Evolutionary conservation across 2,329 filamentous ascomycete species (phyloP).

Genomic region (Huntiella abstrusa): DNA sequence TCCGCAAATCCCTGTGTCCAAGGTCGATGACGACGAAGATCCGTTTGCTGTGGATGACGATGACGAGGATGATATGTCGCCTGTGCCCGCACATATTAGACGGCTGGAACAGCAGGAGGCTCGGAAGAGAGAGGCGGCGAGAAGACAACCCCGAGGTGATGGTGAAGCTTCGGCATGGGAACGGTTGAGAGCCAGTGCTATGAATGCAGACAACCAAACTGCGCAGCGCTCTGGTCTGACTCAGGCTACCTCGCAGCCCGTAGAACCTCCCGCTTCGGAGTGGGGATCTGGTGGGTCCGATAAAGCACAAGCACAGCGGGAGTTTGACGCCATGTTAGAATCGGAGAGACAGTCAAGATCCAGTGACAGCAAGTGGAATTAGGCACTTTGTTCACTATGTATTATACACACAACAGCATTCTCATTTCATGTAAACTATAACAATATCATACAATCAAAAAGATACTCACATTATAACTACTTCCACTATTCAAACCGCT

Average conservation of each 20-base stretch:
- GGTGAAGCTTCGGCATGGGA: slow-evolving; percentile 8
- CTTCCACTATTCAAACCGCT: slow-evolving; percentile 3
- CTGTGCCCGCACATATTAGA: slow-evolving; percentile 10
- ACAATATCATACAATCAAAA: not conserved
- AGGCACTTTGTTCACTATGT: not conserved
- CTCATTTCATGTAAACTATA: not conserved
- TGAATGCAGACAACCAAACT: not conserved
- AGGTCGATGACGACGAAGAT: slow-evolving; percentile 3
- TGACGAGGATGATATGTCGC: slow-evolving; percentile 9
- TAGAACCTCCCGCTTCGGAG: not conserved
- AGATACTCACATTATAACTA: slow-evolving; percentile 2
- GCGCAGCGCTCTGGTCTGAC: not conserved
- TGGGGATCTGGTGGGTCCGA: not conserved
- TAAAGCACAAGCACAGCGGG: slow-evolving; percentile 22
- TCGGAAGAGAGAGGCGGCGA: not conserved
- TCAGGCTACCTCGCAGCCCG: too few relatives aligned
- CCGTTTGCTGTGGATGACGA: slow-evolving; percentile 8
- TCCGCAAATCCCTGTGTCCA: not conserved
- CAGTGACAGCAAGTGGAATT: slow-evolving; percentile 20
- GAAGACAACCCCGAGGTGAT: not conserved
- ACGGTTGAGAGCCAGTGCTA: slow-evolving; percentile 2
- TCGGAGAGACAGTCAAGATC: slow-evolving; percentile 21
- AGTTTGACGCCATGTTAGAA: slow-evolving; percentile 32
- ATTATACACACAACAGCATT: not conserved
- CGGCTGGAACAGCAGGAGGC: slow-evolving; percentile 7